A percentile compares a stretch with the other conserved stretches of the same genome.
Evolutionary conservation across 805 yeast species (phyloP).

Genomic region (Brettanomyces naardenensis): DNA sequence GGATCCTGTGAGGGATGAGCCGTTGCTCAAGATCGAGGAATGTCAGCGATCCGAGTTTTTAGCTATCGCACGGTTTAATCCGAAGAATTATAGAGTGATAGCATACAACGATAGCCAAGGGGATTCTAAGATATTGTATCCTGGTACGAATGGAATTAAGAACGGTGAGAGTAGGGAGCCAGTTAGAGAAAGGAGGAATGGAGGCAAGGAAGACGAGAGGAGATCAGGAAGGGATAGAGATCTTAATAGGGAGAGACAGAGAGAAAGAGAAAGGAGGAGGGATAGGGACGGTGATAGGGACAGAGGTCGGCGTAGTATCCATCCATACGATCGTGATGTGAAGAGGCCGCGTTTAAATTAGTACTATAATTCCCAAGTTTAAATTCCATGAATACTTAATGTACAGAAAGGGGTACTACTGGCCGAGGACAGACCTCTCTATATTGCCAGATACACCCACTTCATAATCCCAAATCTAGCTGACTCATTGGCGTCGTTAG

Average conservation of each 20-base stretch:
- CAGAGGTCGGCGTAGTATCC: constrained; percentile 1
- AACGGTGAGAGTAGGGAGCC: constrained; percentile 1
- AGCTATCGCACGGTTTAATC: constrained; percentile 14
- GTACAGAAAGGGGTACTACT: no score
- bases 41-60: constrained; percentile 10
- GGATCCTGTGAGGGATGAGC: constrained; percentile 21
- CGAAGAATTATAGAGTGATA: constrained; percentile 9
- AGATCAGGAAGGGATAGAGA: constrained; percentile 4
- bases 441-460: no score
- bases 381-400: no score
- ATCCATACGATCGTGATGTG: no score
- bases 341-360: no score
- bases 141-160: constrained; percentile 3
- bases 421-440: no score
- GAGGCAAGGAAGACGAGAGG: not conserved
- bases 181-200: not conserved
- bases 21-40: constrained; percentile 23
- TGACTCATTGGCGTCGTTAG: no score
- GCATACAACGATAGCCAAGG: constrained; percentile 15
- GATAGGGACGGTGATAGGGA: constrained; percentile 3
- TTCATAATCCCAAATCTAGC: no score
- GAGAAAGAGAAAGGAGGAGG: not conserved
- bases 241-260: constrained; percentile 2
- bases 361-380: no score
- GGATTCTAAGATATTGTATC: constrained; percentile 8